Evolutionary conservation across 1,284 basidiomycete species (phyloP).

Genomic region (Cryptococcus sp.): DNA sequence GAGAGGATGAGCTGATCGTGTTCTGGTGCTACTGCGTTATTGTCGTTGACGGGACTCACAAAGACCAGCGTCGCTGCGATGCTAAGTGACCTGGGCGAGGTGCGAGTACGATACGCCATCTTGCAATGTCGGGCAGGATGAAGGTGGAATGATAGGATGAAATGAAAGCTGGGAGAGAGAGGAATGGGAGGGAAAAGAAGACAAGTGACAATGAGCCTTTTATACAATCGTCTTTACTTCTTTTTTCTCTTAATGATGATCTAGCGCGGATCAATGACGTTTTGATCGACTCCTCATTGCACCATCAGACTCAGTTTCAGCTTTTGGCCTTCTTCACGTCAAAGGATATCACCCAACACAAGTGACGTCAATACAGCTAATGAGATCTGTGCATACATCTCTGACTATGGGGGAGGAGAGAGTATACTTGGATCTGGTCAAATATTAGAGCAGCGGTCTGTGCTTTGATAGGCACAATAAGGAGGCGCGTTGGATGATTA

Average conservation of each 20-base stretch:
- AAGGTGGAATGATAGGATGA: not conserved
- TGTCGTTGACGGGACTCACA: slow-evolving; percentile 12
- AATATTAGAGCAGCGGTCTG: too few species aligned
- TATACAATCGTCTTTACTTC: too few species aligned
- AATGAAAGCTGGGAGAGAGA: not conserved
- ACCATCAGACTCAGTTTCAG: not conserved
- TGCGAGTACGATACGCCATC: slow-evolving; percentile 5
- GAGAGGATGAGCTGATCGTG: not conserved
- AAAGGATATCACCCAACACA: too few species aligned
- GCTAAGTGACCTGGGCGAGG: slow-evolving; percentile 19
- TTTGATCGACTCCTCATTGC: not conserved
- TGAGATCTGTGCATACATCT: too few species aligned
- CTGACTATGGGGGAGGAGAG: too few species aligned
- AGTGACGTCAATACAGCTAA: too few species aligned
- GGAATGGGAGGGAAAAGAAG: not conserved
- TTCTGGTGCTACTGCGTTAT: too few species aligned
- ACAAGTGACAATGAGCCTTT: not conserved
- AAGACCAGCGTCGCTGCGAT: slow-evolving; percentile 32
- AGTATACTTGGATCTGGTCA: too few species aligned
- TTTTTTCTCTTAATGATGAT: too few species aligned
- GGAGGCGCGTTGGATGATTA: too few species aligned
- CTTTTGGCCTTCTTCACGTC: not conserved
- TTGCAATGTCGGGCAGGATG: not conserved
- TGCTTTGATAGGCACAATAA: too few species aligned
- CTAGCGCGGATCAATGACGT: slow-evolving; percentile 1